Evolutionary conservation across 2,329 filamentous ascomycete species (phyloP).

Genomic region (Penicillium sclerotigenum): DNA sequence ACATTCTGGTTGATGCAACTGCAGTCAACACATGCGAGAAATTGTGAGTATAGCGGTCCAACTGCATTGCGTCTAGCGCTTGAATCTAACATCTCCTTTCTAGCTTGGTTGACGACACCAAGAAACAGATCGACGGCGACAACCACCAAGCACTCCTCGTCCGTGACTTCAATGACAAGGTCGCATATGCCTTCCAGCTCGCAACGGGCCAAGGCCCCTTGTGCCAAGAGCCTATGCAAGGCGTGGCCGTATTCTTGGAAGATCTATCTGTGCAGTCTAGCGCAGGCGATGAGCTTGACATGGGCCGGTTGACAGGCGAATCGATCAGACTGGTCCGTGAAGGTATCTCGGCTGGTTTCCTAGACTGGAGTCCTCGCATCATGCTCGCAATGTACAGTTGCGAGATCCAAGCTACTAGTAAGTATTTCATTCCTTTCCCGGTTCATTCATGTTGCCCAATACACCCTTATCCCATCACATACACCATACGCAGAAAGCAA

Average conservation of each 20-base stretch:
- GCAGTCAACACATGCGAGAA: conserved; percentile 66
- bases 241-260: conserved; percentile 86
- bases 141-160: conserved; percentile 40
- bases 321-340: conserved; percentile 85
- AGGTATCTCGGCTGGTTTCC: conserved; percentile 77
- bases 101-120: conserved; percentile 41
- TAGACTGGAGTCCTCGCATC: conserved; percentile 94
- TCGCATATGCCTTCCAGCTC: conserved; percentile 90
- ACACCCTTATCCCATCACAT: background rate
- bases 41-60: conserved; percentile 54
- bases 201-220: conserved; percentile 84
- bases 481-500: background rate
- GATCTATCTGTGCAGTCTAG: conserved; percentile 62
- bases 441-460: background rate
- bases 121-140: conserved; percentile 28
- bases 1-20: conserved; percentile 83
- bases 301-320: conserved; percentile 84
- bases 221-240: conserved; percentile 89
- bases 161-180: conserved; percentile 80
- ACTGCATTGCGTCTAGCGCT: background rate
- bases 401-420: conserved; percentile 91
- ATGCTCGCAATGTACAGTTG: conserved; percentile 97
- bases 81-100: background rate
- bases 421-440: conserved; percentile 28
- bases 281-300: conserved; percentile 51